Evolutionary conservation across 1,139 yeast genomes (phyloP).

Genomic region (Debaryomyces coudertii): DNA sequence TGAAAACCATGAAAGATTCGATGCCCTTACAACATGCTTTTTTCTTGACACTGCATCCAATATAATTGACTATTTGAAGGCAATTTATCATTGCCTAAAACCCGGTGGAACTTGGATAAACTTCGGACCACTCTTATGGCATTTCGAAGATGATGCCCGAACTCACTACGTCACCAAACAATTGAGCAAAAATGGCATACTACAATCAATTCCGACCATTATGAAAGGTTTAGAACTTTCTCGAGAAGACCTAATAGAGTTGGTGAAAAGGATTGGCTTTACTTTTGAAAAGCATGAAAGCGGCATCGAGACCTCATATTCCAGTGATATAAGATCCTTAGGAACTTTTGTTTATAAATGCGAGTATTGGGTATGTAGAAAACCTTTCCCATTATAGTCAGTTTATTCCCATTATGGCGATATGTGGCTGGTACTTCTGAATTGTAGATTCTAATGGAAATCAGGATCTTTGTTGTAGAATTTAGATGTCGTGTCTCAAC

Average conservation of each 20-base stretch:
- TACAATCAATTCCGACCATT: conserved; percentile 30
- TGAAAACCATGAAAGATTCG: conserved; percentile 42
- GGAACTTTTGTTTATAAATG: conserved; percentile 66
- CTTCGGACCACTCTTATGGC: conserved; percentile 88
- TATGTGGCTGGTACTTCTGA: neutral
- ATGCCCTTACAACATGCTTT: conserved; percentile 69
- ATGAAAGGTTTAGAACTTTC: conserved; percentile 66
- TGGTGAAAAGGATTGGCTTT: conserved; percentile 60
- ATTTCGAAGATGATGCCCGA: conserved; percentile 62
- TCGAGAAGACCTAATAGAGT: conserved; percentile 56
- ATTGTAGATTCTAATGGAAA: neutral
- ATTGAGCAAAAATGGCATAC: conserved; percentile 28
- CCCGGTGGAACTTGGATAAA: conserved; percentile 75
- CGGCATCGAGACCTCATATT: conserved; percentile 54
- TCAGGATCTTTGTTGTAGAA: neutral
- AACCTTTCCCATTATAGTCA: conserved; percentile 14
- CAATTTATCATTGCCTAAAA: conserved; percentile 56
- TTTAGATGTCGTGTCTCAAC: neutral
- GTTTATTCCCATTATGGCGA: neutral
- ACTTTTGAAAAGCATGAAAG: conserved; percentile 47
- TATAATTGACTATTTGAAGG: conserved; percentile 65
- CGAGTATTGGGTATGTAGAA: conserved; percentile 70
- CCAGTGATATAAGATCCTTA: conserved; percentile 55
- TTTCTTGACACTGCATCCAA: conserved; percentile 82
- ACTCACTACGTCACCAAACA: conserved; percentile 22